Evolutionary conservation across 73 alveolate genomes (phyloP).

Genomic region (Symbiodinium pilosum): DNA sequence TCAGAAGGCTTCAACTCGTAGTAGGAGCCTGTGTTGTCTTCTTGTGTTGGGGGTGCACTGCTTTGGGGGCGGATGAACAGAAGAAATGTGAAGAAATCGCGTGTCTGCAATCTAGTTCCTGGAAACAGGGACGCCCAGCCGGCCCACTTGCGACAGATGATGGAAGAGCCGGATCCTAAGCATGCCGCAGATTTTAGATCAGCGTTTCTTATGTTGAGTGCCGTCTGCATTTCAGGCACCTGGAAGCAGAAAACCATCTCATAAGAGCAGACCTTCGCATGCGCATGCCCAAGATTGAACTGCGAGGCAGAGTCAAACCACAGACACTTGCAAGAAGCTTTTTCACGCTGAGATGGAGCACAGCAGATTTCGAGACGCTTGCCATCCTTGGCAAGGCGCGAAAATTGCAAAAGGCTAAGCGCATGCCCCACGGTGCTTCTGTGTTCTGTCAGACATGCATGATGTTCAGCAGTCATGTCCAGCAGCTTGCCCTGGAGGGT

Average conservation of each 20-base stretch:
- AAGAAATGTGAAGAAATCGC: too few species aligned
- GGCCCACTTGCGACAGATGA: slow-evolving; percentile 18
- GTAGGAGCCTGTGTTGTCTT: too few species aligned
- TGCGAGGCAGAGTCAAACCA: not conserved
- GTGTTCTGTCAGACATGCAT: too few species aligned
- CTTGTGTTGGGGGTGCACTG: too few species aligned
- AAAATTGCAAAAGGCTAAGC: too few species aligned
- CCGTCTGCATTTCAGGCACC: slow-evolving; percentile 11
- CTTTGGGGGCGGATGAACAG: too few species aligned
- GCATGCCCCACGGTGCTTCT: too few species aligned
- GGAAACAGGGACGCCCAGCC: slow-evolving; percentile 33
- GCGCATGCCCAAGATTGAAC: not conserved
- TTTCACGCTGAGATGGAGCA: slow-evolving; percentile 27
- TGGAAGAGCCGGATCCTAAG: slow-evolving; percentile 37
- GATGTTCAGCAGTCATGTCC: too few species aligned
- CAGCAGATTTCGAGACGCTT: slow-evolving; percentile 51
- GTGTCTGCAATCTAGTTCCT: not conserved
- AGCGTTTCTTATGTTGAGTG: too few species aligned
- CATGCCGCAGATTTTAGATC: too few species aligned
- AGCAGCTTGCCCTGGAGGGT: slow-evolving; percentile 12
- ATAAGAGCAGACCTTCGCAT: slow-evolving; percentile 62
- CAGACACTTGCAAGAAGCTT: not conserved
- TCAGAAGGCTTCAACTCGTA: too few species aligned
- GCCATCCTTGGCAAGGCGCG: slow-evolving; percentile 64
- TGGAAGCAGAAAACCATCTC: slow-evolving; percentile 75